phyloP scores from a whole-genome alignment of 805 yeast genomes.

The Wickerhamiella qilinensis region DNA sequence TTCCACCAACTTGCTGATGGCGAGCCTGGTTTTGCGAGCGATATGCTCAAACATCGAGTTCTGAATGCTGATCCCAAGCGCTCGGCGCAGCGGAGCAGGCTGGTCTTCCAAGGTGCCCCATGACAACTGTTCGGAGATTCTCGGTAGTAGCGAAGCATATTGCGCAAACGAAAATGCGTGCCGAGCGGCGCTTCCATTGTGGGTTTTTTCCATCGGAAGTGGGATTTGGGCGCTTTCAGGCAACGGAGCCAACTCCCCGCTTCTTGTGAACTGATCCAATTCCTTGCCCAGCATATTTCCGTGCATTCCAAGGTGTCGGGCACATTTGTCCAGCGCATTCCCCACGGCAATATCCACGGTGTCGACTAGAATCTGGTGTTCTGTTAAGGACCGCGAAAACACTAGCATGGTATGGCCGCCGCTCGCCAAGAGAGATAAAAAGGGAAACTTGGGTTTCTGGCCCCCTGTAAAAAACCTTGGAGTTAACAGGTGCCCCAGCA shows the following conservation, averaged over 20 bases:
- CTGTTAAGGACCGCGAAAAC: constrained; percentile 36
- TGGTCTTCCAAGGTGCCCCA: constrained; percentile 9
- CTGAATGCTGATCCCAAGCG: constrained; percentile 29
- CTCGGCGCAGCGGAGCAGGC: constrained; percentile 10
- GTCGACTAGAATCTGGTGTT: constrained; percentile 60
- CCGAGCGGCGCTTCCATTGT: constrained; percentile 28
- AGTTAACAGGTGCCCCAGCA: constrained; percentile 79
- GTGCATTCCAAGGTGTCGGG: constrained; percentile 59
- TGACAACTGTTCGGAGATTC: constrained; percentile 10
- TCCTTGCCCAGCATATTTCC: constrained; percentile 84
- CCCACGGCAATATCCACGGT: constrained; percentile 86
- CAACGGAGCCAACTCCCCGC: constrained; percentile 15
- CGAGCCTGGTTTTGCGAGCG: constrained; percentile 40
- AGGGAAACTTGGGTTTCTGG: constrained; percentile 50
- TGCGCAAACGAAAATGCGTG: constrained; percentile 64
- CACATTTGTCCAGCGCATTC: constrained; percentile 85
- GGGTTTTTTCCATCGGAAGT: constrained; percentile 36
- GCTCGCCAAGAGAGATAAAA: constrained; percentile 60
- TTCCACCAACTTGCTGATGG: constrained; percentile 20
- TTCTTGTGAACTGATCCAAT: constrained; percentile 41
- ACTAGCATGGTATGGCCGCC: constrained; percentile 95
- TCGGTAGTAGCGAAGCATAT: constrained; percentile 41
- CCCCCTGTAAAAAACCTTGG: constrained; percentile 37
- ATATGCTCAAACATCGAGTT: constrained; percentile 57
- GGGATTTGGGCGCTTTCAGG: constrained; percentile 22